Evolutionary conservation across 2,329 filamentous ascomycete species (phyloP).

Genomic region (Pseudocercospora macadamiae): DNA sequence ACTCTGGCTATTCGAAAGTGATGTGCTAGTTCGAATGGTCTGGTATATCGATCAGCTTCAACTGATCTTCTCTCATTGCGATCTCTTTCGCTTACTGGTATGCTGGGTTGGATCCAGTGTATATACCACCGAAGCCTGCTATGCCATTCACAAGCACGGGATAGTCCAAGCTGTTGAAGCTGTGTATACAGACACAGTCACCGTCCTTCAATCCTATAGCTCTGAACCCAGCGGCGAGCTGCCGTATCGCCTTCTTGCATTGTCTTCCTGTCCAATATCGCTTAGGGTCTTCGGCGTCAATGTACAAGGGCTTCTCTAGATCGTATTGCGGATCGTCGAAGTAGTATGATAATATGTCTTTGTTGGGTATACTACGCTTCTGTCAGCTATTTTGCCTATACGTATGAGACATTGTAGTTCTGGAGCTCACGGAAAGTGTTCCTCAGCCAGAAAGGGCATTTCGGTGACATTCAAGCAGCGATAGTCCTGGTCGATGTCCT

Average conservation of each 20-base stretch:
- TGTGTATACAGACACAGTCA: constrained; percentile 56
- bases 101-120: constrained; percentile 19
- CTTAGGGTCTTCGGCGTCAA: constrained; percentile 44
- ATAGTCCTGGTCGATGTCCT: too few species aligned
- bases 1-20: background rate
- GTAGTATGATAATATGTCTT: constrained; percentile 57
- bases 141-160: constrained; percentile 28
- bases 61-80: background rate
- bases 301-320: constrained; percentile 53
- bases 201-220: constrained; percentile 50
- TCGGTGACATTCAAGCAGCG: too few species aligned
- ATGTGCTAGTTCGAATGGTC: background rate
- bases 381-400: background rate
- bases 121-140: constrained; percentile 36
- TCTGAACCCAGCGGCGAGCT: constrained; percentile 54
- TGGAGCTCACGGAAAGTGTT: constrained; percentile 19
- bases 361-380: constrained; percentile 43
- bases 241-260: constrained; percentile 48
- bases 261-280: constrained; percentile 49
- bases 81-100: background rate
- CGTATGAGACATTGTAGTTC: background rate
- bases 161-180: constrained; percentile 47
- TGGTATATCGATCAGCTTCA: background rate
- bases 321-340: constrained; percentile 54
- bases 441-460: constrained; percentile 27